phyloP scores from a whole-genome alignment of 2,329 filamentous ascomycete species.

The Colletotrichum brevisporum region DNA sequence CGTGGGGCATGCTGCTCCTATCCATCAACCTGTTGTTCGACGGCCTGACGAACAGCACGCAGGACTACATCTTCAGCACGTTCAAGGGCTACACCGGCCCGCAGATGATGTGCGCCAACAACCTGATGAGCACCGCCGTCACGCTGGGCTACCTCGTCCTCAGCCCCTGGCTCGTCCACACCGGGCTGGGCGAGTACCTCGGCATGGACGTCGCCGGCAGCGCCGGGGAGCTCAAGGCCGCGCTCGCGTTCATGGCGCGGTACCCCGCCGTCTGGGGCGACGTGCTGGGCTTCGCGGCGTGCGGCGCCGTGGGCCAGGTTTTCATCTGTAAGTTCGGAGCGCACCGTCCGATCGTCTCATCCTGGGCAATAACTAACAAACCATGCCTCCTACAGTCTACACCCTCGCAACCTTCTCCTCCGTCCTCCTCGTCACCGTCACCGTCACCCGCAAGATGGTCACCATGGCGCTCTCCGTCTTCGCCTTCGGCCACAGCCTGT shows the following conservation, averaged over 20 bases:
- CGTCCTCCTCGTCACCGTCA: conserved; percentile 93
- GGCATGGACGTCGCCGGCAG: conserved; percentile 75
- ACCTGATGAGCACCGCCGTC: conserved; percentile 85
- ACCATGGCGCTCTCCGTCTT: conserved; percentile 98
- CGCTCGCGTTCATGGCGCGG: conserved; percentile 82
- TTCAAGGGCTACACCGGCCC: conserved; percentile 89
- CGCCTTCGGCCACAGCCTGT: conserved; percentile 91
- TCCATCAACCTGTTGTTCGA: conserved; percentile 94
- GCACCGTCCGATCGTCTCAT: conserved; percentile 6
- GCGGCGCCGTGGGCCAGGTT: conserved; percentile 92
- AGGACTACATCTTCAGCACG: conserved; percentile 90
- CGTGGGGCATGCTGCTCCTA: conserved; percentile 87
- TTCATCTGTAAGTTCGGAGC: conserved; percentile 81
- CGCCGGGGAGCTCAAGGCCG: conserved; percentile 84
- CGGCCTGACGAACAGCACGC: conserved; percentile 94
- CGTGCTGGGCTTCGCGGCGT: conserved; percentile 89
- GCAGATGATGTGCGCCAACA: conserved; percentile 99
- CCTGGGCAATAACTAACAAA: background rate
- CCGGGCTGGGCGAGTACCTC: conserved; percentile 73
- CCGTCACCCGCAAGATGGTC: conserved; percentile 98
- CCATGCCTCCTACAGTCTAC: conserved; percentile 70
- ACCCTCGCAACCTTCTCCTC: conserved; percentile 94
- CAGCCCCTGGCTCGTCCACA: conserved; percentile 84
- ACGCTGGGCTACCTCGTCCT: conserved; percentile 83
- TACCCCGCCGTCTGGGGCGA: conserved; percentile 89